Evolutionary conservation across 495 filamentous ascomycete species (phyloP).

Genomic region (Alectoria sarmentosa): DNA sequence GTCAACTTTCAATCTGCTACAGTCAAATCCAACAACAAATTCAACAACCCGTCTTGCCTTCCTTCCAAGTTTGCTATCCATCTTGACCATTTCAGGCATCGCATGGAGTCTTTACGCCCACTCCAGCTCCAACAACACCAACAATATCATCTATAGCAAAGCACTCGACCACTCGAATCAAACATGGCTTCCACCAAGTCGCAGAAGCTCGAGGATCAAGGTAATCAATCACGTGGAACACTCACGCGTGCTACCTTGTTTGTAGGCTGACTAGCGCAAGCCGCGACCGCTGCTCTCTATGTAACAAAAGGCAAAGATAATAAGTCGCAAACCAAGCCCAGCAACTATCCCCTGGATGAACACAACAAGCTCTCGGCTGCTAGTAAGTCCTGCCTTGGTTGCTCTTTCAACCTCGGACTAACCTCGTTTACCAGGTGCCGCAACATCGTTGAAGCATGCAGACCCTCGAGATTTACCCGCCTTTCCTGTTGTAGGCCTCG

Average conservation of each 20-base stretch:
- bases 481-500: constrained; percentile 58
- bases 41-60: neutral
- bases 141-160: neutral
- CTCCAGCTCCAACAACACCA: neutral
- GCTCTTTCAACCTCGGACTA: neutral
- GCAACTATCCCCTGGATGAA: constrained; percentile 34
- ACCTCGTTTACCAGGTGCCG: constrained; percentile 38
- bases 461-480: constrained; percentile 59
- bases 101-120: neutral
- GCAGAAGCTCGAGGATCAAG: constrained; percentile 31
- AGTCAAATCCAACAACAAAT: neutral
- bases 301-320: constrained; percentile 41
- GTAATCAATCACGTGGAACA: constrained; percentile 8
- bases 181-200: constrained; percentile 24
- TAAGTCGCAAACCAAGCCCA: constrained; percentile 33
- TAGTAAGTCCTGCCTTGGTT: constrained; percentile 31
- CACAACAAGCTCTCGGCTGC: constrained; percentile 48
- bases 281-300: constrained; percentile 48
- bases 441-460: constrained; percentile 60
- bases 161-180: constrained; percentile 2
- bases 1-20: neutral
- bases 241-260: neutral
- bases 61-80: neutral
- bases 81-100: neutral
- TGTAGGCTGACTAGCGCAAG: constrained; percentile 28